Conservation (phyloP, 495 filamentous ascomycete species). For the Neurospora sublineolata region DNA sequence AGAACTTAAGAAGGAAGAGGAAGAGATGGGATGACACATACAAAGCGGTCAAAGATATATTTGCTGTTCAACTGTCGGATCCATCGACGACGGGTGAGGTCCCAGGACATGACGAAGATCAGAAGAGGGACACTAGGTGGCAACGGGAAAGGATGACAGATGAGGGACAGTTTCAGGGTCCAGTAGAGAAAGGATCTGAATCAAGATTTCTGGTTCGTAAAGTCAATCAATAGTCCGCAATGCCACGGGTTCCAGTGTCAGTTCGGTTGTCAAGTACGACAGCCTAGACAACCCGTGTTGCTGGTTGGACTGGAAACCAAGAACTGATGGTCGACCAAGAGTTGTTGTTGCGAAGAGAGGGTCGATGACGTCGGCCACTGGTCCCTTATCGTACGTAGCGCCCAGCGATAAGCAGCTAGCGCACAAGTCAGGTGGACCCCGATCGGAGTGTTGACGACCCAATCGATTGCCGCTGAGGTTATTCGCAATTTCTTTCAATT, state of each 20-base stretch:
- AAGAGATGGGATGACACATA: slow-evolving; percentile 36
- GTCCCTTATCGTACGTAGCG: background rate
- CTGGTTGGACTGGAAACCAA: background rate
- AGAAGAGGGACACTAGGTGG: background rate
- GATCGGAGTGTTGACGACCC: background rate
- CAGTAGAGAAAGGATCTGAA: background rate
- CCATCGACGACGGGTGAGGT: slow-evolving; percentile 49
- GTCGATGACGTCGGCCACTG: background rate
- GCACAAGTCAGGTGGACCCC: background rate
- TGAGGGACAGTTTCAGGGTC: background rate
- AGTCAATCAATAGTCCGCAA: background rate
- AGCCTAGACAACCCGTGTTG: background rate
- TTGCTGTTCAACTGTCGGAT: slow-evolving; percentile 60
- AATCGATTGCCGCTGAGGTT: background rate
- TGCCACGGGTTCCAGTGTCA: background rate
- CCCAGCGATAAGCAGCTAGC: background rate
- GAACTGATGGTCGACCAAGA: background rate
- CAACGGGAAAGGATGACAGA: background rate
- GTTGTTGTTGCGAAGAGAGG: background rate
- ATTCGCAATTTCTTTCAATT: background rate
- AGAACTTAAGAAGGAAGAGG: slow-evolving; percentile 3
- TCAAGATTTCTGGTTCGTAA: background rate
- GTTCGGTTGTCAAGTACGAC: background rate
- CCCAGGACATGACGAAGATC: slow-evolving; percentile 36
- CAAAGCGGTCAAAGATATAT: slow-evolving; percentile 70